Evolutionary conservation across 331 rosid genomes (phyloP).

Genomic region (Pyracantha coccinea): DNA sequence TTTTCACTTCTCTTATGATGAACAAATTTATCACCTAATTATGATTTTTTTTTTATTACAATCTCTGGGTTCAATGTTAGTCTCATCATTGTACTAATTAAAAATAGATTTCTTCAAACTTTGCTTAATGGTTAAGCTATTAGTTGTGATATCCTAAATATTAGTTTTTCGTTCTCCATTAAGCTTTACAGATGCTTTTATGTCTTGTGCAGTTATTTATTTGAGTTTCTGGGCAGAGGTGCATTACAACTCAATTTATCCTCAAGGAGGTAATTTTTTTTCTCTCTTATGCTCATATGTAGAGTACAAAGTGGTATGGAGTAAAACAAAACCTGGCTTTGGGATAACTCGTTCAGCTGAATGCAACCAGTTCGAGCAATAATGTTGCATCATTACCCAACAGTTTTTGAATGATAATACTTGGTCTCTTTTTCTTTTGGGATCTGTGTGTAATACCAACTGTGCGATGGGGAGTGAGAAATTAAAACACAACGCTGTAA

Average conservation of each 20-base stretch:
- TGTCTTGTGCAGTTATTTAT: slow-evolving; percentile 52
- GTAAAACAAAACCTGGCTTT: not conserved
- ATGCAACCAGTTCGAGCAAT: not conserved
- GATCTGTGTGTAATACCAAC: not conserved
- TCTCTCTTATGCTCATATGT: not conserved
- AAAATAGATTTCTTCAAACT: not conserved
- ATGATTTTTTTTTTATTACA: not conserved
- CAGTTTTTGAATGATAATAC: not conserved
- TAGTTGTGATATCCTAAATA: not conserved
- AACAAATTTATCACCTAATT: not conserved
- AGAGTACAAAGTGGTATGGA: not conserved
- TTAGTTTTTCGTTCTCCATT: not conserved
- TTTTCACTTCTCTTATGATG: not conserved
- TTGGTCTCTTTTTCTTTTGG: not conserved
- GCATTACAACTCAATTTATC: slow-evolving; percentile 82
- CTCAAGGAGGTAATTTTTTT: slow-evolving; percentile 64
- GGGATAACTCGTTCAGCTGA: not conserved
- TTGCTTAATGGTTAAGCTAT: not conserved
- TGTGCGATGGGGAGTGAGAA: not conserved
- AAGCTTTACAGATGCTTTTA: not conserved
- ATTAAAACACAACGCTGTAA: not conserved
- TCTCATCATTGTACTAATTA: not conserved
- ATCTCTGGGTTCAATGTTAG: not conserved
- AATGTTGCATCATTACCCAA: not conserved
- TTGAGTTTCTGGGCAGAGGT: slow-evolving; percentile 98